Evolutionary conservation across 2,329 filamentous ascomycete species (phyloP).

Genomic region (Hypoxylon sp.): DNA sequence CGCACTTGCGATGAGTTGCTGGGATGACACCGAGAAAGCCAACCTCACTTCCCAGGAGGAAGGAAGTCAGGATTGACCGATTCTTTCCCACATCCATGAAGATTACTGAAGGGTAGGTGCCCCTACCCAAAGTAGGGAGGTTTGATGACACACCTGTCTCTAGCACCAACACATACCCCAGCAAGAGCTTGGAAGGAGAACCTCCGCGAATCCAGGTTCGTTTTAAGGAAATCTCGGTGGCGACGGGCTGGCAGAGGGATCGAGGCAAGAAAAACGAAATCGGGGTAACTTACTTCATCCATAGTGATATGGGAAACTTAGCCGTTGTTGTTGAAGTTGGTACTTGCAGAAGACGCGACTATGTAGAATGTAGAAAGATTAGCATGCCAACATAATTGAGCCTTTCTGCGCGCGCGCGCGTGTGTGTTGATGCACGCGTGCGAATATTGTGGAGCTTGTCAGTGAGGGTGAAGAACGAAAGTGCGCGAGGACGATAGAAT

Average conservation of each 20-base stretch:
- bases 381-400: neutral
- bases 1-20: neutral
- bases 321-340: neutral
- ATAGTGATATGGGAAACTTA: neutral
- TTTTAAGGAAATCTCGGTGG: slow-evolving; percentile 14
- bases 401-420: neutral
- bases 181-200: neutral
- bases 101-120: slow-evolving; percentile 13
- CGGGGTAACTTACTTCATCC: slow-evolving; percentile 3
- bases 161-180: slow-evolving; percentile 14
- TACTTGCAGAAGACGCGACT: neutral
- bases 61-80: slow-evolving; percentile 9
- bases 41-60: slow-evolving; percentile 4
- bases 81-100: neutral
- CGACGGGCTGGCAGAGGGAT: slow-evolving; percentile 1
- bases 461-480: neutral
- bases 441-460: neutral
- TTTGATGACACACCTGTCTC: slow-evolving; percentile 14
- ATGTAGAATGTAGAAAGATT: neutral
- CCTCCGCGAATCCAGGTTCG: neutral
- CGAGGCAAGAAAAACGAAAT: slow-evolving; percentile 13
- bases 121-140: slow-evolving; percentile 21
- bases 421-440: neutral
- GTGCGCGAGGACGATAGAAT: neutral
- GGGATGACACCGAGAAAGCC: slow-evolving; percentile 8